phyloP scores from a whole-genome alignment of 768 basidiomycete genomes.

The Termitomyces sp. region DNA sequence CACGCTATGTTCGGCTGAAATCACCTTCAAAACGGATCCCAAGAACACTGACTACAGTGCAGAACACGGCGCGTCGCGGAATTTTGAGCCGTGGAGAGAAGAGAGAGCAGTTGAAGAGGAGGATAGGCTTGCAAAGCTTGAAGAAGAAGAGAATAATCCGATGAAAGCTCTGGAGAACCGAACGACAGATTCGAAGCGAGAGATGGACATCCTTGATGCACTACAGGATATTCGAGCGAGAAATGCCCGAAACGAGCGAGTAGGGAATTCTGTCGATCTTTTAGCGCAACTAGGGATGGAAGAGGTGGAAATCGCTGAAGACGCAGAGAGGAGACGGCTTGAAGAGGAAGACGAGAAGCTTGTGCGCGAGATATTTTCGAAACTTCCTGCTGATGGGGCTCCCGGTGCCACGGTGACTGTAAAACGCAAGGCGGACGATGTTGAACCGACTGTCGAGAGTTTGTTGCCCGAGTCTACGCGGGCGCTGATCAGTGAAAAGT shows the following conservation, averaged over 20 bases:
- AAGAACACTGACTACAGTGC: conserved; percentile 93
- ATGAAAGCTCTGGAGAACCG: conserved; percentile 97
- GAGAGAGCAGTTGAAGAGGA: conserved; percentile 73
- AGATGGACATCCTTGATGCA: conserved; percentile 98
- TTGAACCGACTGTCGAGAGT: conserved; percentile 66
- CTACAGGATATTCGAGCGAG: conserved; percentile 87
- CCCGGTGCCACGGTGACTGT: conserved; percentile 49
- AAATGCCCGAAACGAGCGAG: conserved; percentile 84
- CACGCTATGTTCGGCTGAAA: conserved; percentile 94
- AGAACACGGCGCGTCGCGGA: conserved; percentile 95
- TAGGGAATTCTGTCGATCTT: conserved; percentile 72
- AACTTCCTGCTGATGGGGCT: conserved; percentile 37
- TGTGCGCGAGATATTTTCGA: conserved; percentile 84
- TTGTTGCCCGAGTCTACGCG: conserved; percentile 64
- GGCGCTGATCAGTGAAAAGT: conserved; percentile 50
- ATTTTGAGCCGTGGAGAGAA: conserved; percentile 97
- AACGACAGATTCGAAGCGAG: conserved; percentile 87
- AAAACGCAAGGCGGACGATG: conserved; percentile 81
- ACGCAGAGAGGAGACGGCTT: conserved; percentile 57
- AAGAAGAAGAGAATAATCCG: conserved; percentile 93
- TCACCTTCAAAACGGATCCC: conserved; percentile 99
- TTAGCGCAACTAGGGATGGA: conserved; percentile 54
- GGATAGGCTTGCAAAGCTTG: conserved; percentile 78
- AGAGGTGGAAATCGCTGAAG: conserved; percentile 76
- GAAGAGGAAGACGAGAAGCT: conserved; percentile 92